Evolutionary conservation across 192 early-diverging fungal genomes (phyloP).

Genomic region (Tieghemiomyces parasiticus): DNA sequence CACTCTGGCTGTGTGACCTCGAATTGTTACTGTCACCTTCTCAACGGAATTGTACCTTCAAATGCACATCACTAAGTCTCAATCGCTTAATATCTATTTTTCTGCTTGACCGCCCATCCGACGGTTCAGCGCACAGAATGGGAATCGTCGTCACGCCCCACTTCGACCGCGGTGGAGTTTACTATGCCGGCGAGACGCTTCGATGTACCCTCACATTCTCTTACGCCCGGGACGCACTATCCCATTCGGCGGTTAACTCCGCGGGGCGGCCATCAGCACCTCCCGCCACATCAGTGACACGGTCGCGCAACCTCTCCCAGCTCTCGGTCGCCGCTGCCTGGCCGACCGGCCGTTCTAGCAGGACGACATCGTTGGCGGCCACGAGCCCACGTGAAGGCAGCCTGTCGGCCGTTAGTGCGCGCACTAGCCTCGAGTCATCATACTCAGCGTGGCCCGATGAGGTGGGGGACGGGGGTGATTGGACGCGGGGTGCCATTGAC

Average conservation of each 20-base stretch:
- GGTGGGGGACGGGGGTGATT: too few relatives aligned
- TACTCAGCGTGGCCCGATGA: too few relatives aligned
- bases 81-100: too few relatives aligned
- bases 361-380: neutral
- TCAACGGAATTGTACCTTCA: too few relatives aligned
- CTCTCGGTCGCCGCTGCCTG: neutral
- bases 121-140: neutral
- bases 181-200: slow-evolving; percentile 1
- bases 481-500: too few relatives aligned
- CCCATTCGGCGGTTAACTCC: too few relatives aligned
- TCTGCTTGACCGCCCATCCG: neutral
- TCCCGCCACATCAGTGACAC: neutral
- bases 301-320: neutral
- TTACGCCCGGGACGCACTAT: neutral
- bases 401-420: too few relatives aligned
- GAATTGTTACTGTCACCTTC: too few relatives aligned
- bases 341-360: neutral
- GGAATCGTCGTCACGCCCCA: slow-evolving; percentile 1
- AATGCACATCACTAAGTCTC: too few relatives aligned
- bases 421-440: too few relatives aligned
- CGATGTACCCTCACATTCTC: slow-evolving; percentile 1
- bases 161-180: neutral
- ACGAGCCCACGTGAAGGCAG: neutral
- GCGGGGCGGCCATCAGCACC: neutral
- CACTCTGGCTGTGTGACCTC: too few relatives aligned